Percentiles rank a stretch among this genome's conserved stretches.
Evolutionary conservation across 257 asterid species (phyloP).

Genomic region (Rhazya stricta): DNA sequence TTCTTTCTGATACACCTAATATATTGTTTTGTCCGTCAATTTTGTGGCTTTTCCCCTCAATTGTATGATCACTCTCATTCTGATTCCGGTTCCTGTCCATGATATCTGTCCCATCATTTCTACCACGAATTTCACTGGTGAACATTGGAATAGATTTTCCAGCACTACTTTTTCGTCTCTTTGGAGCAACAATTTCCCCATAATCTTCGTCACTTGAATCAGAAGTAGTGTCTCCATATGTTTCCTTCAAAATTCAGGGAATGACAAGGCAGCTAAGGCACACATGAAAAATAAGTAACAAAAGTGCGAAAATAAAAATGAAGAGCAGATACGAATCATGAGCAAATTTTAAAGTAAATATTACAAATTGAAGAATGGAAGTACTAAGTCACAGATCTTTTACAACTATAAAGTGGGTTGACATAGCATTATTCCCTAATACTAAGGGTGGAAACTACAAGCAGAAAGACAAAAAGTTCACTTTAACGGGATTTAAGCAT

Average conservation of each 20-base stretch:
- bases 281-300: constrained; percentile 7
- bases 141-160: constrained; percentile 34
- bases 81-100: constrained; percentile 27
- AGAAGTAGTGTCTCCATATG: constrained; percentile 65
- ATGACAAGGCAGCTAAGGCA: constrained; percentile 17
- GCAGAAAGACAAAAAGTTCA: background rate
- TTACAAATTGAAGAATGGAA: background rate
- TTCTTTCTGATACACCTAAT: constrained; percentile 7
- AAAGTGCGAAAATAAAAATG: background rate
- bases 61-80: constrained; percentile 20
- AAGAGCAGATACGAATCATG: background rate
- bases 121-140: constrained; percentile 22
- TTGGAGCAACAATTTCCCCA: constrained; percentile 40
- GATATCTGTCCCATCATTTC: constrained; percentile 17
- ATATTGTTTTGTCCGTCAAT: constrained; percentile 25
- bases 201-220: constrained; percentile 94
- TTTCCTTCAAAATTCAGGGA: constrained; percentile 47
- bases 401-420: background rate
- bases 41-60: constrained; percentile 23
- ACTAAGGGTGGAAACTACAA: background rate
- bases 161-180: constrained; percentile 38
- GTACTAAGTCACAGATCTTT: background rate
- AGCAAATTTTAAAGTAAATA: background rate
- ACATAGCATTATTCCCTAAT: background rate
- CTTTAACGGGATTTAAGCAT: background rate